Conservation (phyloP, 2,329 filamentous ascomycete genomes). For the Hortaea sp. region DNA sequence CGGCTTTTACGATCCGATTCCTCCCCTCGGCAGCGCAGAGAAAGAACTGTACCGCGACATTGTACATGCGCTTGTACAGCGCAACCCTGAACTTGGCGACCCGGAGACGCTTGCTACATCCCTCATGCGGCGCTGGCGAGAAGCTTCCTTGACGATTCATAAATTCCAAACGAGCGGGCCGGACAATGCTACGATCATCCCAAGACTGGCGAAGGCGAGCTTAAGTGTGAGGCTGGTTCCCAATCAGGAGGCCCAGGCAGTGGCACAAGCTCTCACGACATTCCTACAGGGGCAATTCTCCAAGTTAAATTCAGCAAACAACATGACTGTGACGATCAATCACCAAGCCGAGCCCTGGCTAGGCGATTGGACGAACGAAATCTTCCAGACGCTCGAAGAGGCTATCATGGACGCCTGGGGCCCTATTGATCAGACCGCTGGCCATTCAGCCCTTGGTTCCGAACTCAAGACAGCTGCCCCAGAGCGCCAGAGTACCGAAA, state of each 20-base stretch:
- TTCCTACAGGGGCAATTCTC: slow-evolving; percentile 65
- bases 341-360: slow-evolving; percentile 95
- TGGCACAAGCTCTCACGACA: slow-evolving; percentile 55
- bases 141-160: slow-evolving; percentile 89
- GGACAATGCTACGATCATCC: slow-evolving; percentile 80
- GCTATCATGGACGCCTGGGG: slow-evolving; percentile 82
- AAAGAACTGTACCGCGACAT: slow-evolving; percentile 77
- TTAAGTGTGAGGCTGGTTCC: slow-evolving; percentile 88
- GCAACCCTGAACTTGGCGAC: slow-evolving; percentile 55
- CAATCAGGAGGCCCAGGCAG: slow-evolving; percentile 75
- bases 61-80: slow-evolving; percentile 61
- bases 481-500: neutral
- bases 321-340: slow-evolving; percentile 71
- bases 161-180: slow-evolving; percentile 86
- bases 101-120: slow-evolving; percentile 67
- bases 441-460: neutral
- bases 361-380: slow-evolving; percentile 74
- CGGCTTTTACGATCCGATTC: slow-evolving; percentile 76
- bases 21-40: slow-evolving; percentile 64
- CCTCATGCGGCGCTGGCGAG: slow-evolving; percentile 88
- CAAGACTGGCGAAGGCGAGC: slow-evolving; percentile 75
- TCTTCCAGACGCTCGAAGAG: slow-evolving; percentile 78
- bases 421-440: slow-evolving; percentile 33
- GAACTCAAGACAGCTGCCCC: neutral
- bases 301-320: slow-evolving; percentile 68